phyloP scores from a whole-genome alignment of 2,329 filamentous ascomycete species.

The Calonectria leucothoes region DNA sequence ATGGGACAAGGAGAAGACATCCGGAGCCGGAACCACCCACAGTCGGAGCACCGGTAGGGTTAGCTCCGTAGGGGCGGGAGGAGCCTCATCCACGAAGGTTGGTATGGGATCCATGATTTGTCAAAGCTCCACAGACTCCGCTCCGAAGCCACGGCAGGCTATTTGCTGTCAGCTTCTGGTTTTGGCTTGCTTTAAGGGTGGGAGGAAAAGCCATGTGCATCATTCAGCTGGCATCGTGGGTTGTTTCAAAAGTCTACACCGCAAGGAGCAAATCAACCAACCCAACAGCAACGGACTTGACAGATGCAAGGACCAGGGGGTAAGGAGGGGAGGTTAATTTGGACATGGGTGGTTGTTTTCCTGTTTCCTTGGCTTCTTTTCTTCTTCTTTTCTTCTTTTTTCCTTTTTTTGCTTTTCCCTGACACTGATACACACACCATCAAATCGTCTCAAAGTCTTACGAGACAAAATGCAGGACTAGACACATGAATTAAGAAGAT shows the following conservation, averaged over 20 bases:
- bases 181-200: not conserved
- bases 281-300: not conserved
- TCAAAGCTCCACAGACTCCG: slow-evolving; percentile 1
- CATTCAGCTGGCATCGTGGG: not conserved
- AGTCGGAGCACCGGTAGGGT: not conserved
- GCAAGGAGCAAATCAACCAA: not conserved
- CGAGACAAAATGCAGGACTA: not conserved
- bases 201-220: not conserved
- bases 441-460: not conserved
- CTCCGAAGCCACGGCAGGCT: not conserved
- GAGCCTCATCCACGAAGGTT: not conserved
- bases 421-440: not conserved
- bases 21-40: not conserved
- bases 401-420: not conserved
- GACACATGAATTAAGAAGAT: not conserved
- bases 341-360: not conserved
- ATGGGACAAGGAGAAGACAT: not conserved
- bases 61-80: not conserved
- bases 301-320: not conserved
- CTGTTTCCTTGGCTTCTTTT: not conserved
- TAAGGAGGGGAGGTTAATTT: not conserved
- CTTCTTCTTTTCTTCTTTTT: not conserved
- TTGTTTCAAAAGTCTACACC: slow-evolving; percentile 1
- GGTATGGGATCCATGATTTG: not conserved
- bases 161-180: not conserved